A percentile compares a stretch with the other conserved stretches of the same genome.
Evolutionary conservation across 139 green algal genomes (phyloP).

Genomic region (Auxenochlorella protothecoides): DNA sequence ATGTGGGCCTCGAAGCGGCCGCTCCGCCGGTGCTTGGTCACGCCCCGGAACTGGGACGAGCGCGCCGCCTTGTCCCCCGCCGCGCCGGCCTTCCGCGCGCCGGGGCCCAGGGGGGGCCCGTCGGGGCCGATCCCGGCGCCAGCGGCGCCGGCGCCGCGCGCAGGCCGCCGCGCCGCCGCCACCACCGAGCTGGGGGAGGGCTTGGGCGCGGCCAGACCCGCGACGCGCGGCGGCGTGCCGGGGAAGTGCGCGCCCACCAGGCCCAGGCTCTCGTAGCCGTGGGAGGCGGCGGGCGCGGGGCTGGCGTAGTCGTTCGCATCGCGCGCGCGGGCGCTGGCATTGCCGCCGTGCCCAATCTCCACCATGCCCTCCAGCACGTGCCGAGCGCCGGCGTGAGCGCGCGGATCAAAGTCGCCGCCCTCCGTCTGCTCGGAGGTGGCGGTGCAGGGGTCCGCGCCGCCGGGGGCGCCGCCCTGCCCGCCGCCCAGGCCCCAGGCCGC

Average conservation of each 20-base stretch:
- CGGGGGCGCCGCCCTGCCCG: background rate
- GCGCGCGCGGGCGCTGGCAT: no score
- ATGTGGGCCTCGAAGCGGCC: slow-evolving; percentile 60
- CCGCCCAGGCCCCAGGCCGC: no score
- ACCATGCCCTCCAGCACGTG: no score
- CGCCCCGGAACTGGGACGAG: slow-evolving; percentile 51
- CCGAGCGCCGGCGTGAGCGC: background rate
- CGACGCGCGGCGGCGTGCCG: no score
- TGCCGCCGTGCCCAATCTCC: no score
- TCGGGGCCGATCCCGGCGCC: background rate
- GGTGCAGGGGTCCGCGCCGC: background rate
- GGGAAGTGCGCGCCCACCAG: no score
- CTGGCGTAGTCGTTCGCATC: no score
- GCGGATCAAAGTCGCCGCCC: background rate
- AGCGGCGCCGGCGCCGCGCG: background rate
- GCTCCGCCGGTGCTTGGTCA: slow-evolving; percentile 66
- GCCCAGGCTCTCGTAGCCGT: no score
- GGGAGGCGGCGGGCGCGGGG: no score
- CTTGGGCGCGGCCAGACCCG: no score
- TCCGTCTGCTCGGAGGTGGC: background rate
- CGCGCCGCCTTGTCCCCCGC: slow-evolving; percentile 2
- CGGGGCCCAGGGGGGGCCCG: background rate
- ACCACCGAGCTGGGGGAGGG: background rate
- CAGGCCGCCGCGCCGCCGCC: background rate
- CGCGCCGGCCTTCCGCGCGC: background rate